These are phyloP conservation scores for Diddensiella santjacobensis DNA, from an alignment of 805 yeast species.

Conservation along the genomic window DNA sequence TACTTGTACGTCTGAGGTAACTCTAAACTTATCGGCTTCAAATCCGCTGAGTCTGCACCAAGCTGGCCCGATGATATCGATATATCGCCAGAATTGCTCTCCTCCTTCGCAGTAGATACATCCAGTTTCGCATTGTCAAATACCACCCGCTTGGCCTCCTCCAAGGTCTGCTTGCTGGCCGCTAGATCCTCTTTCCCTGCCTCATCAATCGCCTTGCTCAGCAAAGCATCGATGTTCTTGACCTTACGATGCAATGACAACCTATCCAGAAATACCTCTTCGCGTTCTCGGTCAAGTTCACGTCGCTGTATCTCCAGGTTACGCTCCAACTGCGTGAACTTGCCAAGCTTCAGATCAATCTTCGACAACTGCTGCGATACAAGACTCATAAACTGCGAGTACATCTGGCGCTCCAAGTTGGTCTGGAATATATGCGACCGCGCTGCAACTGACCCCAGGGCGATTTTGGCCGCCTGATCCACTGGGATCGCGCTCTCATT, in stretches of 20 bases:
- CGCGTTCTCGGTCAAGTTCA: constrained; percentile 40
- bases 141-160: constrained; percentile 19
- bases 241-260: constrained; percentile 60
- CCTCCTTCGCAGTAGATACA: constrained; percentile 8
- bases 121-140: constrained; percentile 14
- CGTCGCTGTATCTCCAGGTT: constrained; percentile 41
- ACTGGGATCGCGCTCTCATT: neutral
- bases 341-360: constrained; percentile 66
- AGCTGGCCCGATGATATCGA: constrained; percentile 21
- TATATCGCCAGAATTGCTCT: constrained; percentile 16
- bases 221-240: constrained; percentile 47
- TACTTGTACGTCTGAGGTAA: constrained; percentile 61
- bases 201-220: constrained; percentile 42
- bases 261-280: constrained; percentile 61
- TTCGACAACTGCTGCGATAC: constrained; percentile 70
- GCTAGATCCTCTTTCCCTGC: constrained; percentile 18
- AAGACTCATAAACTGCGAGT: constrained; percentile 55
- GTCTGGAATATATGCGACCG: constrained; percentile 76
- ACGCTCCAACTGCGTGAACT: constrained; percentile 64
- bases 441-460: constrained; percentile 73
- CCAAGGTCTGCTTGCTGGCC: constrained; percentile 24
- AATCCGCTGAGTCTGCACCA: constrained; percentile 34
- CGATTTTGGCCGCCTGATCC: constrained; percentile 61
- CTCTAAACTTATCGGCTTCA: constrained; percentile 56
- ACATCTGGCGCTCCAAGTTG: constrained; percentile 69